Evolutionary conservation across 495 filamentous ascomycete genomes (phyloP), one percentile per base, ranked within the genome.

Genomic region (Neurospora sp.): DNA sequence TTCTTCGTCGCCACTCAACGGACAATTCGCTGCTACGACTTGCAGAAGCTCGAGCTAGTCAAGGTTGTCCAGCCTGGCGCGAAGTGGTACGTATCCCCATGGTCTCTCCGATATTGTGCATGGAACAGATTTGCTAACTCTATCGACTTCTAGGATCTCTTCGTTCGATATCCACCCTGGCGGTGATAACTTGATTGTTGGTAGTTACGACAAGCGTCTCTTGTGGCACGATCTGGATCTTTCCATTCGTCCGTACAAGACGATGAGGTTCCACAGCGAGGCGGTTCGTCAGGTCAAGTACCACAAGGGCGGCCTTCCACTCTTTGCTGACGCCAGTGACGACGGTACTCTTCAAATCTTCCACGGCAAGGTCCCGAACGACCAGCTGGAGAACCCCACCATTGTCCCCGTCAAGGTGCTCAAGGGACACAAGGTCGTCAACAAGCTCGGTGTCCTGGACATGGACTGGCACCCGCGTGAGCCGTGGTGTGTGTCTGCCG

Each of bases 181-280:
- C 10, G 95, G 96, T 53, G 93, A 97, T 81, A 97, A 99, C 81
- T 80, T 99, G 73, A 92, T 98, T 72, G 92, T 97, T 35, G 93
- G 94, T 38, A 93, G 93, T 31, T 98, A 98, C 82, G 96, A 99
- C 81, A 91, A 93, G 73, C 91, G 94, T 69, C 86, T 99, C 4
- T 86, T 99, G 70, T 99, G 96, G 96, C 96, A 98, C 79, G 96
- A 99, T 82, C 87, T 99, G 37, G 96, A 98, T 73, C 89, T 98
- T 35, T 96, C 93, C 1, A 88, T 87, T 70, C 88, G 90, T 70
- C 96, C 96, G 1, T 98, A 97, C 84, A 97, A 97, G 85, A 97
- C 94, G 7, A 89, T 99, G 79, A 87, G 96, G 22, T 98, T 97
- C 83, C 96, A 99, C 82, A 82, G 87, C 75, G 92, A 96, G 82